Evolutionary conservation across 148 eudicot genomes (phyloP), one percentile per base, ranked within the genome.

Genomic region (Talinum fruticosum): DNA sequence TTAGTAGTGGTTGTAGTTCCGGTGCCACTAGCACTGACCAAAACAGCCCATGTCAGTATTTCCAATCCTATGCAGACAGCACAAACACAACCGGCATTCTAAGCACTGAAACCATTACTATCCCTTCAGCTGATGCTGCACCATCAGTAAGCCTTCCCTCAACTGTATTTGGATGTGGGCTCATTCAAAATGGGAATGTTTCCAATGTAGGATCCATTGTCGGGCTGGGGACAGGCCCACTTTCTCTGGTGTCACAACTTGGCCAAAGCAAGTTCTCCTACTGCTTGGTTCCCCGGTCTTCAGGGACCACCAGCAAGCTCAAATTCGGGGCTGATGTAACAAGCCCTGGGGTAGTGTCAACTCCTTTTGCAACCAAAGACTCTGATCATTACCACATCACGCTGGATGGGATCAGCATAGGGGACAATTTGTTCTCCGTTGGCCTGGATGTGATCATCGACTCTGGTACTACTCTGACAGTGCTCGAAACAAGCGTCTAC

Each of bases 251-350:
- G 69, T 74, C 83, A 23, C 87, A 88, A 77, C 66, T 84, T 28
- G 77, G 86, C 32, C 66, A 82, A 16, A 45, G 79, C 53, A 86
- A 78, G 51, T 86, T 88, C 68, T 83, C 89, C 10, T 86, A 88
- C 62, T 86, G 89, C 51, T 76, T 88, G 51, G 75, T 79, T 23
- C 79, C 85, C 18, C 28, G 18, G 16, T 14, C 78, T 36, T 65
- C 82, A 26, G 36, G 33, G 8, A 51, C 23, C 15, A 64, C 76
- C 4, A 79, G 87, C 28, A 87, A 82, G 75, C 72, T 87, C 18
- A 74, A 78, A 1, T 84, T 87, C 23, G 89, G 87, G 33, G 59
- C 19, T 0, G 77, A 69, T 35, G 76, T 70, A 8, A 41, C 79
- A 7, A 37, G 41, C 41, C 41, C 41, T 0, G 76, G 71, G 28